Conservation (phyloP, 208 protist species). For the Leishmania martiniquensis region DNA sequence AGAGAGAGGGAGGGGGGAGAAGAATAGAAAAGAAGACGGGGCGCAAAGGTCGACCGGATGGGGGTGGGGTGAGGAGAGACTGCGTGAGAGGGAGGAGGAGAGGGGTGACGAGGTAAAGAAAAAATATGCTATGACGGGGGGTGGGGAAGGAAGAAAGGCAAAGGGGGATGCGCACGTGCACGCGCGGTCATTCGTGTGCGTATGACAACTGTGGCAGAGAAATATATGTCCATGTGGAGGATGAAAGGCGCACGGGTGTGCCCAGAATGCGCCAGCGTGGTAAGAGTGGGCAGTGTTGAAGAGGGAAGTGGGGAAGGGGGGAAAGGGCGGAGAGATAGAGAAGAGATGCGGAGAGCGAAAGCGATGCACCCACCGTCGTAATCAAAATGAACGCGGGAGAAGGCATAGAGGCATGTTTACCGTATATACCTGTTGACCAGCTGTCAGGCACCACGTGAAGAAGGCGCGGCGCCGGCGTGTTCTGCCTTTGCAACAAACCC, state of each 20-base stretch:
- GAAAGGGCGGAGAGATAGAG: background rate
- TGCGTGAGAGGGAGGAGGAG: background rate
- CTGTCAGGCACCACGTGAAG: background rate
- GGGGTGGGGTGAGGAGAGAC: background rate
- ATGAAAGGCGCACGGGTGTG: background rate
- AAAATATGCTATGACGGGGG: conserved; percentile 20
- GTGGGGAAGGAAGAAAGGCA: no score
- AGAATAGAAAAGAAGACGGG: background rate
- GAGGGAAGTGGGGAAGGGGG: background rate
- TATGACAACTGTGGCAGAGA: background rate
- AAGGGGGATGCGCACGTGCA: background rate
- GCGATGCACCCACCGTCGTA: background rate
- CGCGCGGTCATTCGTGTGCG: background rate
- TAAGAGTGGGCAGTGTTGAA: background rate
- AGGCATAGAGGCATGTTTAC: background rate
- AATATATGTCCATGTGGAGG: background rate
- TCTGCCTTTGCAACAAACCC: no score
- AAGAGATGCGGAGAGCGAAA: background rate
- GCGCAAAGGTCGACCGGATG: background rate
- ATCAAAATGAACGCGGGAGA: background rate
- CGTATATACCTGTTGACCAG: conserved; percentile 2
- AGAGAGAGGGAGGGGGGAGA: background rate
- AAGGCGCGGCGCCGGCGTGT: no score
- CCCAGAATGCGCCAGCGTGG: background rate
- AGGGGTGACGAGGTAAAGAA: background rate